Base-by-base conservation (phyloP, 208 protist genomes). In the Porcisia deanei region DNA sequence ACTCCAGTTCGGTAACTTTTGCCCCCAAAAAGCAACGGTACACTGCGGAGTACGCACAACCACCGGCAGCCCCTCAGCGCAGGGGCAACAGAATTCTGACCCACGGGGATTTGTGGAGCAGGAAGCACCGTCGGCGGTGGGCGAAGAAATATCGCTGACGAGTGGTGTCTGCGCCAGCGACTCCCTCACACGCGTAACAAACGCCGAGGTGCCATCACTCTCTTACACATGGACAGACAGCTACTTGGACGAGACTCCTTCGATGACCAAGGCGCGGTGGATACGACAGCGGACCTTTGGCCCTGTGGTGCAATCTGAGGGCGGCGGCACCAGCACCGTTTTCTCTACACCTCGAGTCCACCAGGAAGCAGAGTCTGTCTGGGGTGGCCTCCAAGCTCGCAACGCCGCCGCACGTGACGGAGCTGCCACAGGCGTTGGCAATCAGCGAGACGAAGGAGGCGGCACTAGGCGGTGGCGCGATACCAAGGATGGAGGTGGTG, bases 191-290 rank as follows among this genome's bases (percentile, higher is more conserved):
- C 49, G 43, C 2, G 53, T 73, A 5, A 63, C 67, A 10, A 71
- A 76, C 45, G 41, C 68, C 12, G 71, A n/a, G 3, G 67, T 65
- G 18, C 57, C 66, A 39, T 80, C 75, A 3, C 68, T 86, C 8
- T 71, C 74, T 9, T 88, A 88, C 73, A 83, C 74, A 39, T 88
- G 84, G 84, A 80, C 47, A 4, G 81, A 85, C 59, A 81, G 73
- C 70, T 88, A 85, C 73, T 30, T 77, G 7, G 77, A 82, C 16
- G 80, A 88, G 52, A 82, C 70, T 1, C 72, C 76, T 0, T 45
- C 76, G 1, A 39, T 71, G 6, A 79, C 65, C 39, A 73, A 74
- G 30, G 54, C 71, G 25, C 84, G 84, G n/a, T 88, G 84, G 84
- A 59, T 88, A 10, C 30, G 30, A 7, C 71, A 71, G 30, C 73